Evolutionary conservation across 352 stramenopile genomes (phyloP), one percentile per base, ranked within the genome.

Genomic region (Globisporangium nunn): DNA sequence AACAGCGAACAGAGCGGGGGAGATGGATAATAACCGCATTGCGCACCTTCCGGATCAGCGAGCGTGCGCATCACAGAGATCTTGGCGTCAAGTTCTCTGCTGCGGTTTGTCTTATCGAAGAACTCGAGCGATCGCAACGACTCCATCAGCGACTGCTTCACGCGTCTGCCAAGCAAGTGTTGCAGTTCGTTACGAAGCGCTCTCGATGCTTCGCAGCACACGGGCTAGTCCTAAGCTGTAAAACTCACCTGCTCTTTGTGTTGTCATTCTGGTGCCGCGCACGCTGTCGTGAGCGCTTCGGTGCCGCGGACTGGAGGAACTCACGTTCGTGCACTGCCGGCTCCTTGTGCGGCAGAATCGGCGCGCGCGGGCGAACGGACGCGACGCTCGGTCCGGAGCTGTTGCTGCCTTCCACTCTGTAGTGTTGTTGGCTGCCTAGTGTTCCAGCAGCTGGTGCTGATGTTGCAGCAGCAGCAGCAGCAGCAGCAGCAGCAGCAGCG

Each of bases 41-140:
- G n/a, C n/a, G 10, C 52, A 81, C 78, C 78, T 70, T 81, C 78
- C 29, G 78, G 78, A n/a, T 87, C 78, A 15, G 70, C 74, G 2
- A 74, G 62, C 5, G 75, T 75, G 12, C 74, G 72, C 74, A 81
- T 83, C 28, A 87, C 71, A 2, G 75, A 78, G 50, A 69, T 76
- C 56, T 84, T 85, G 48, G 68, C 67, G 28, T 67, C 74, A 11
- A 89, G 68, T 56, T 89, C 78, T 10, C 78, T 72, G 55, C 78
- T 87, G 4, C 74, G 70, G 56, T 87, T 89, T 33, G 76, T 89
- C 59, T 80, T 83, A 52, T 87, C 78, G 51, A 87, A 89, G 59
- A 87, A 85, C 53, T 89, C 75, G 37, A 89, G 69, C 15, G 78
- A 87, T 6, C 72, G 72, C 29, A 89, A 61, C 6, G 75, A 85